Evolutionary conservation across 805 yeast genomes (phyloP).

Genomic region (Ogataea naganishii): DNA sequence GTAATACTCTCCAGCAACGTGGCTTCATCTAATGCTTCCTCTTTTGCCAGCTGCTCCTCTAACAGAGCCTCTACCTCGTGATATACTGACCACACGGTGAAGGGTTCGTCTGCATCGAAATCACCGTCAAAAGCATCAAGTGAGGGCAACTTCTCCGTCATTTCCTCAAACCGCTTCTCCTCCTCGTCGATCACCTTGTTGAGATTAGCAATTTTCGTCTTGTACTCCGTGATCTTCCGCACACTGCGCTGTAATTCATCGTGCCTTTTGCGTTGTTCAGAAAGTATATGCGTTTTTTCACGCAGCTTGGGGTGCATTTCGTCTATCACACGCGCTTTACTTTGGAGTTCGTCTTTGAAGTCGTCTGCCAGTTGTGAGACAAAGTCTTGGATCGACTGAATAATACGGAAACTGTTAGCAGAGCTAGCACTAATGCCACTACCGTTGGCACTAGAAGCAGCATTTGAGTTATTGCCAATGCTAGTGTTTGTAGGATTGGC

Average conservation of each 20-base stretch:
- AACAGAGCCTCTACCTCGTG: slow-evolving; percentile 38
- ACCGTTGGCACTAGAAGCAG: too few species aligned
- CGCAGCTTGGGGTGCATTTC: slow-evolving; percentile 47
- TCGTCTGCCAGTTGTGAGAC: slow-evolving; percentile 45
- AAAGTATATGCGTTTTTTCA: slow-evolving; percentile 44
- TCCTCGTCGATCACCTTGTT: slow-evolving; percentile 59
- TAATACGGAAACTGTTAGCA: slow-evolving; percentile 31
- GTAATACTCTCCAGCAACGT: slow-evolving; percentile 1
- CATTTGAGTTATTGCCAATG: too few species aligned
- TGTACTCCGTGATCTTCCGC: slow-evolving; percentile 35
- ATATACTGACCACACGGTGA: slow-evolving; percentile 54
- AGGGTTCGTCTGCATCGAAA: slow-evolving; percentile 90
- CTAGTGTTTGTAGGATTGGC: too few species aligned
- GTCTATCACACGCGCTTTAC: slow-evolving; percentile 43
- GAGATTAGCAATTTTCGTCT: slow-evolving; percentile 48
- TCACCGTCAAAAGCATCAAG: slow-evolving; percentile 39
- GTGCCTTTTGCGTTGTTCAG: slow-evolving; percentile 35
- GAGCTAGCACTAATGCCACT: too few species aligned
- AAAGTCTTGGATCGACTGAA: slow-evolving; percentile 43
- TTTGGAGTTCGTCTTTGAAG: slow-evolving; percentile 47
- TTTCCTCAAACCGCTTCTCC: slow-evolving; percentile 42
- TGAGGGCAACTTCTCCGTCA: slow-evolving; percentile 22
- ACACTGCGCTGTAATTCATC: slow-evolving; percentile 44
- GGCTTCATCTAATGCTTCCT: slow-evolving; percentile 4
- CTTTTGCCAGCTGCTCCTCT: slow-evolving; percentile 12